Base-by-base conservation (phyloP, 805 yeast genomes). In the Metschnikowia lunata region DNA sequence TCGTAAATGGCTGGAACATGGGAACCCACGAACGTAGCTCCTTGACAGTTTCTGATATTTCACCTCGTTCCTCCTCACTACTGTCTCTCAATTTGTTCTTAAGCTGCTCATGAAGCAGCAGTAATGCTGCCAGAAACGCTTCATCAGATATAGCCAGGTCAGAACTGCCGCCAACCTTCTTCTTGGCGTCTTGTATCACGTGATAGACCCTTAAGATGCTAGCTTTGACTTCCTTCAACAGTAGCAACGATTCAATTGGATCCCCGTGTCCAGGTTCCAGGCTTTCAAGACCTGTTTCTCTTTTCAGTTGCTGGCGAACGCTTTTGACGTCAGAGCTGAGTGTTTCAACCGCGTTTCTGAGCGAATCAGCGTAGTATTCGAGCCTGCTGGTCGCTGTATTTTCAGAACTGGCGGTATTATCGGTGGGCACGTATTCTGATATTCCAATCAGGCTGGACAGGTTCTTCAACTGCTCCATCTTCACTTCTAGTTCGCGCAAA, bases 351-450 rank as follows among this genome's bases (percentile, higher is more conserved):
- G 88, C 75, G 41, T 79, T 76, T 12, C 77, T 72, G 37, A 84
- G 61, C 0, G 82, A 76, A 36, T 81, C 84, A 35, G 81, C 64
- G 56, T 83, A 83, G 59, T 83, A 83, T 51, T 83, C 85, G 37
- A 85, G 62, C 47, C 87, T 70, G 8, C 85, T 76, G 1, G 79
- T 71, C n/a, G 62, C 61, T 6, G 39, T 11, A 34, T 58, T 54
- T 11, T 57, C 43, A 8, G 47, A 46, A 9, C 40, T 36, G 12
- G 30, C 8, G 15, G 30, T 31, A 12, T 30, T 36, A 7, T 39
- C 40, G 11, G 34, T 34, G 30, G 29, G 51, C 11, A 47, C 55
- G 31, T 43, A 50, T 15, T 55, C 52, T 0, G 74, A 62, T 37
- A 69, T 69, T 0, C 79, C 72, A 9, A 76, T 69, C 23, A 74